A percentile compares a stretch with the other conserved stretches of the same genome.
Conservation (phyloP, 306 rosid species). For the Carpinus fangiana region DNA sequence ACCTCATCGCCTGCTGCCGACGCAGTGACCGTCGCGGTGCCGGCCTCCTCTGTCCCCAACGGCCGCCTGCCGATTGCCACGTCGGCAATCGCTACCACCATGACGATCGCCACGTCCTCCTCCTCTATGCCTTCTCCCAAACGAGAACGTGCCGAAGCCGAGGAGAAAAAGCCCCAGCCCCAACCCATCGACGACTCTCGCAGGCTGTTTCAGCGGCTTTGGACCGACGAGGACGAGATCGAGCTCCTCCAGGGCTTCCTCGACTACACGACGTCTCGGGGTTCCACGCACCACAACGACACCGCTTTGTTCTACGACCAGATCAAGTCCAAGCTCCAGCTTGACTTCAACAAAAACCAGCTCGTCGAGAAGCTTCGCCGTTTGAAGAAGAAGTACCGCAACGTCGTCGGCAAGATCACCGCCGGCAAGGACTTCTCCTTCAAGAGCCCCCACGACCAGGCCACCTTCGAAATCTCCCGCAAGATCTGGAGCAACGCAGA, state of each 20-base stretch:
- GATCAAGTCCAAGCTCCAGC: conserved; percentile 59
- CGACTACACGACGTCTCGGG: conserved; percentile 51
- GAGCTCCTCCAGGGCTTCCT: conserved; percentile 68
- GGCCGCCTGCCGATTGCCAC: conserved; percentile 32
- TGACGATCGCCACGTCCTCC: conserved; percentile 24
- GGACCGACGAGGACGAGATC: conserved; percentile 83
- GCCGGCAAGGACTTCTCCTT: conserved; percentile 58
- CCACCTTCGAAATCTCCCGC: conserved; percentile 66
- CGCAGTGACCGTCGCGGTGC: conserved; percentile 45
- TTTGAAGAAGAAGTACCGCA: conserved; percentile 68
- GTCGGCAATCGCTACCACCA: conserved; percentile 14
- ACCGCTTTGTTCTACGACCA: conserved; percentile 51
- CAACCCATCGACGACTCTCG: conserved; percentile 45
- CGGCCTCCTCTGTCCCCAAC: conserved; percentile 30
- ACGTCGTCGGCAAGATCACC: conserved; percentile 38
- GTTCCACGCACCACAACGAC: conserved; percentile 40
- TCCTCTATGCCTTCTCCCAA: conserved; percentile 28
- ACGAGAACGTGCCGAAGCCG: conserved; percentile 47
- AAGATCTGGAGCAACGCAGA: conserved; percentile 59
- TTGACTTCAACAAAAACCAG: conserved; percentile 60
- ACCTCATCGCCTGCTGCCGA: conserved; percentile 37
- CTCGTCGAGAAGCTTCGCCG: conserved; percentile 76
- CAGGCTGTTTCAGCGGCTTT: conserved; percentile 53
- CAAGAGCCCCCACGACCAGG: conserved; percentile 62
- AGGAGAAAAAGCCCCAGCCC: conserved; percentile 40